These are phyloP conservation scores for Colletotrichum coccodes DNA, from an alignment of 2,329 filamentous ascomycete genomes.

Conservation along the genomic window DNA sequence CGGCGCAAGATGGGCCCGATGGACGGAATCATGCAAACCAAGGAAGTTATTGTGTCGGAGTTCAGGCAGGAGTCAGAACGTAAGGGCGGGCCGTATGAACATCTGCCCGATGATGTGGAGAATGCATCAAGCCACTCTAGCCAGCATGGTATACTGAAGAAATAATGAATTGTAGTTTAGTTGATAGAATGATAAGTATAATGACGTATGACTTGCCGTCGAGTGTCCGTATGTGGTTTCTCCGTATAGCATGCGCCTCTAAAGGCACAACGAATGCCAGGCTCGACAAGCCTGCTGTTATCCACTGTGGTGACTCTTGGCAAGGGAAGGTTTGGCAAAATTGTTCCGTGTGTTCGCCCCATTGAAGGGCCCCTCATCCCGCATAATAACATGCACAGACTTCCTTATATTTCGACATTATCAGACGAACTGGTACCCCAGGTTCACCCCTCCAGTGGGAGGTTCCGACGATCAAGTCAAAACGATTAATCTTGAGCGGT, in stretches of 20 bases:
- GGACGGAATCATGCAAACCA: slow-evolving; percentile 32
- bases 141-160: slow-evolving; percentile 20
- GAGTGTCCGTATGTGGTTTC: no score
- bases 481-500: neutral
- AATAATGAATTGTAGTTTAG: neutral
- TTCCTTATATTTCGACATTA: neutral
- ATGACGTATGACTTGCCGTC: no score
- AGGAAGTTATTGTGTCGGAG: slow-evolving; percentile 29
- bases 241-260: neutral
- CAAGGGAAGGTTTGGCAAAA: neutral
- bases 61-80: slow-evolving; percentile 23
- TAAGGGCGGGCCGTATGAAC: slow-evolving; percentile 14
- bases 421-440: neutral
- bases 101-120: slow-evolving; percentile 25
- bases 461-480: neutral
- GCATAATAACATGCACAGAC: neutral
- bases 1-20: slow-evolving; percentile 18
- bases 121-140: slow-evolving; percentile 21
- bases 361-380: neutral
- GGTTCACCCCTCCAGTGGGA: neutral
- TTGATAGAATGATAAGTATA: neutral
- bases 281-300: neutral
- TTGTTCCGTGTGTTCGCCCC: neutral
- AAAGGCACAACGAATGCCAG: neutral
- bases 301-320: no score